A percentile compares a stretch with the other conserved stretches of the same genome.
phyloP scores from a whole-genome alignment of 495 filamentous ascomycete genomes.

The Elasticomyces elasticus region DNA sequence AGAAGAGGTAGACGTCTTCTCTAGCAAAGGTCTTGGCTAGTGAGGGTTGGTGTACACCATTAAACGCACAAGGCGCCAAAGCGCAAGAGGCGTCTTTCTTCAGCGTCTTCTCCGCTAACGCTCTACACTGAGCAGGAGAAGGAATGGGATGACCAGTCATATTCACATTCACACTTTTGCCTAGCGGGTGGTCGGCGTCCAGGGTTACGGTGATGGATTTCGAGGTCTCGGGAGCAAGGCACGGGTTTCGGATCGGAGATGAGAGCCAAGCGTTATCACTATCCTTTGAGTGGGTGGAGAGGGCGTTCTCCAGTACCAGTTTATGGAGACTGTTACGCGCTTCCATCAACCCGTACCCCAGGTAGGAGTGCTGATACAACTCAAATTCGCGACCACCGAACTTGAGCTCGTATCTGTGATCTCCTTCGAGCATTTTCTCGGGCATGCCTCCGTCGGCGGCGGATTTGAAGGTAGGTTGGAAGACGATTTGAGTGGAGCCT shows the following conservation, averaged over 20 bases:
- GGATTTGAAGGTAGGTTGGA: conserved; percentile 83
- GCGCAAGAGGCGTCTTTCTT: conserved; percentile 75
- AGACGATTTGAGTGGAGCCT: conserved; percentile 95
- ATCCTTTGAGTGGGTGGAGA: conserved; percentile 41
- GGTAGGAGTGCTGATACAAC: conserved; percentile 97
- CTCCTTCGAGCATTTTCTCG: conserved; percentile 71
- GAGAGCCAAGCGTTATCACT: conserved; percentile 47
- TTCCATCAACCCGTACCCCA: conserved; percentile 93
- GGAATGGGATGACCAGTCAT: conserved; percentile 72
- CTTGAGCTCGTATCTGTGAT: conserved; percentile 88
- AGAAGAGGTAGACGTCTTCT: conserved; percentile 93
- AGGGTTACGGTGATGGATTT: conserved; percentile 60
- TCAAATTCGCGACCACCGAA: conserved; percentile 86
- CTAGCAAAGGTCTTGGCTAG: conserved; percentile 83
- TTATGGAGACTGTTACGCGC: conserved; percentile 79
- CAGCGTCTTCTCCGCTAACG: conserved; percentile 78
- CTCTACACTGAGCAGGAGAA: conserved; percentile 70
- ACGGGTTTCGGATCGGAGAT: conserved; percentile 70
- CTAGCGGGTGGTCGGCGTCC: conserved; percentile 50
- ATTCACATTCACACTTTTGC: conserved; percentile 52
- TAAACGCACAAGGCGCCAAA: conserved; percentile 90
- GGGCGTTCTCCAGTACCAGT: conserved; percentile 50
- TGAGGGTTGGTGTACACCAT: conserved; percentile 87
- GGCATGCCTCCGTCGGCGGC: conserved; percentile 71
- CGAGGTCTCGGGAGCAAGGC: conserved; percentile 70